Evolutionary conservation across 805 yeast species (phyloP).

Genomic region (Ogataea paradorogensis): DNA sequence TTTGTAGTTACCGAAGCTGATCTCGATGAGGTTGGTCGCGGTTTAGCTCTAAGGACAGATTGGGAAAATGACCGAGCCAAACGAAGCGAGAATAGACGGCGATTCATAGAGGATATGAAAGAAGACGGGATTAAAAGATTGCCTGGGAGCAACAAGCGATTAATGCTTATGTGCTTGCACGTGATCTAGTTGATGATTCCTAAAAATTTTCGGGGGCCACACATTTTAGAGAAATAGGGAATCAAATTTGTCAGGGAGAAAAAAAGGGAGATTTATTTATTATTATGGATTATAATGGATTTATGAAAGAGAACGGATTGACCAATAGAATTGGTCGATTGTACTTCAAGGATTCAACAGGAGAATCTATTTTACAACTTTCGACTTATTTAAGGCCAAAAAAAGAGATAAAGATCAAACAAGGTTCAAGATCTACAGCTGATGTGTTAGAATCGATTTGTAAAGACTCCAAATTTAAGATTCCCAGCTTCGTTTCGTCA

Average conservation of each 20-base stretch:
- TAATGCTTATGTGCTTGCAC: conserved; percentile 15
- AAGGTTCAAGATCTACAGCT: conserved; percentile 1
- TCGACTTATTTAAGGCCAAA: not conserved
- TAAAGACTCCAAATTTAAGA: conserved; percentile 13
- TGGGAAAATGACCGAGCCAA: conserved; percentile 8
- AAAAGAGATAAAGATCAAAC: not conserved
- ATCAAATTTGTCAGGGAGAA: too few species aligned
- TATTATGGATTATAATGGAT: conserved; percentile 14
- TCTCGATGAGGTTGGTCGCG: conserved; percentile 16
- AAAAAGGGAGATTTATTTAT: conserved; percentile 1
- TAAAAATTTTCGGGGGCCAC: not conserved
- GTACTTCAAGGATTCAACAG: conserved; percentile 3
- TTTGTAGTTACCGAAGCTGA: conserved; percentile 14
- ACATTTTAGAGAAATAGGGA: not conserved
- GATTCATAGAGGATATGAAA: not conserved
- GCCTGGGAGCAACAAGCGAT: conserved; percentile 6
- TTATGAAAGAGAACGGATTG: conserved; percentile 7
- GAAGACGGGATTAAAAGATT: not conserved
- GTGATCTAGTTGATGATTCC: conserved; percentile 9
- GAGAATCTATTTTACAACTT: not conserved
- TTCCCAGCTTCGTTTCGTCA: conserved; percentile 9
- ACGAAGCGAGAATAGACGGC: not conserved
- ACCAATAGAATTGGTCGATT: conserved; percentile 6
- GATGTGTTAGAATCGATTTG: conserved; percentile 12
- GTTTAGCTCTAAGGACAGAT: conserved; percentile 9